Conservation (phyloP, 306 rosid genomes). For the Vicia villosa region DNA sequence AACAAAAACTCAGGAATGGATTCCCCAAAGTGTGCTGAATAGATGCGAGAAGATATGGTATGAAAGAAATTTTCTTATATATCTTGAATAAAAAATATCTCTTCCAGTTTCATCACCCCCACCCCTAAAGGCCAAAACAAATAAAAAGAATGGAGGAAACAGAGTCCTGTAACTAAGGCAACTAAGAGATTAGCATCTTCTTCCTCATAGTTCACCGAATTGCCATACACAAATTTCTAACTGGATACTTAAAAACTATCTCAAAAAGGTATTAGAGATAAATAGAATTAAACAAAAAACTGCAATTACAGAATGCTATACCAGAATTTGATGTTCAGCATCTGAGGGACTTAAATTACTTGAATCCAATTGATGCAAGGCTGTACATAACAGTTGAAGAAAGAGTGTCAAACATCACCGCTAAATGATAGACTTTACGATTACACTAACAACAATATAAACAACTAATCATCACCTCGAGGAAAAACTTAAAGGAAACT, state of each 20-base stretch:
- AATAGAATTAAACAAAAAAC: conserved; percentile 9
- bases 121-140: background rate
- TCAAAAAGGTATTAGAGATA: conserved; percentile 16
- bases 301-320: conserved; percentile 41
- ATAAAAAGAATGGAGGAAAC: background rate
- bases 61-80: conserved; percentile 9
- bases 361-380: conserved; percentile 62
- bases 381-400: conserved; percentile 55
- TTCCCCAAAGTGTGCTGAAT: conserved; percentile 25
- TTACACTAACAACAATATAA: conserved; percentile 9
- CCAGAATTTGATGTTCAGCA: conserved; percentile 98
- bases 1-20: conserved; percentile 26
- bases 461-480: conserved; percentile 15
- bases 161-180: conserved; percentile 14
- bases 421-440: conserved; percentile 28
- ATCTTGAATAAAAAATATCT: conserved; percentile 6
- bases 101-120: background rate
- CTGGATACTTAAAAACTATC: conserved; percentile 2
- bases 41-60: background rate
- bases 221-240: conserved; percentile 17
- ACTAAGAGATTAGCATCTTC: conserved; percentile 20
- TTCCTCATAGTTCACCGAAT: conserved; percentile 21
- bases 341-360: conserved; percentile 59
- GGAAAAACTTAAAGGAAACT: conserved; percentile 30
- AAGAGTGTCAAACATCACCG: conserved; percentile 37